These are phyloP conservation scores for Coleophoma cylindrospora DNA, from an alignment of 2,329 filamentous ascomycete genomes.

Conservation along the genomic window DNA sequence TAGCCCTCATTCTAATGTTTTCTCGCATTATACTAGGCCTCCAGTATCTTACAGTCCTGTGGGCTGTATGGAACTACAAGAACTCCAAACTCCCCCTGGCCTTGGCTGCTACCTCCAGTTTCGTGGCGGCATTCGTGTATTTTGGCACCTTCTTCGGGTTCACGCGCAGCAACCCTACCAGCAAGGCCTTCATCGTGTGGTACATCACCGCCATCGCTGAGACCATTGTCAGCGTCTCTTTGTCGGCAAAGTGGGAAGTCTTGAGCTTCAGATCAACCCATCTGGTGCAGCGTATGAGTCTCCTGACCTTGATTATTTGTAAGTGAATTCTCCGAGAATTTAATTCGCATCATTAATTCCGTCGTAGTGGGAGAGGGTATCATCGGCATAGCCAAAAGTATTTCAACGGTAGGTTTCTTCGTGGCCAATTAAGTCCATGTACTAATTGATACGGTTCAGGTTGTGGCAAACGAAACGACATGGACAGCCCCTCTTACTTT, in stretches of 20 bases:
- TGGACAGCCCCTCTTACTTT: background rate
- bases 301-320: conserved; percentile 41
- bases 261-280: conserved; percentile 50
- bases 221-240: background rate
- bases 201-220: conserved; percentile 2
- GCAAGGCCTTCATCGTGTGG: conserved; percentile 2
- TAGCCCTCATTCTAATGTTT: conserved; percentile 31
- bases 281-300: conserved; percentile 49
- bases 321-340: background rate
- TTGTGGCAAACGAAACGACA: background rate
- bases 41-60: conserved; percentile 24
- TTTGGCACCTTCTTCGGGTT: conserved; percentile 2
- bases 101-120: background rate
- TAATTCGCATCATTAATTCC: background rate
- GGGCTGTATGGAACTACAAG: conserved; percentile 2
- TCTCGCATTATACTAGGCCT: conserved; percentile 26
- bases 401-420: background rate
- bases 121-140: conserved; percentile 2
- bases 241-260: conserved; percentile 2
- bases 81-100: background rate
- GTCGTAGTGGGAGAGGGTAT: conserved; percentile 2
- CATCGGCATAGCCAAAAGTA: conserved; percentile 1
- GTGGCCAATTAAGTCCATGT: too few species aligned
- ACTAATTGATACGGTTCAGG: background rate
- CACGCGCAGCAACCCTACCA: background rate